phyloP scores from a whole-genome alignment of 495 filamentous ascomycete genomes.

The Aspergillus diversus region DNA sequence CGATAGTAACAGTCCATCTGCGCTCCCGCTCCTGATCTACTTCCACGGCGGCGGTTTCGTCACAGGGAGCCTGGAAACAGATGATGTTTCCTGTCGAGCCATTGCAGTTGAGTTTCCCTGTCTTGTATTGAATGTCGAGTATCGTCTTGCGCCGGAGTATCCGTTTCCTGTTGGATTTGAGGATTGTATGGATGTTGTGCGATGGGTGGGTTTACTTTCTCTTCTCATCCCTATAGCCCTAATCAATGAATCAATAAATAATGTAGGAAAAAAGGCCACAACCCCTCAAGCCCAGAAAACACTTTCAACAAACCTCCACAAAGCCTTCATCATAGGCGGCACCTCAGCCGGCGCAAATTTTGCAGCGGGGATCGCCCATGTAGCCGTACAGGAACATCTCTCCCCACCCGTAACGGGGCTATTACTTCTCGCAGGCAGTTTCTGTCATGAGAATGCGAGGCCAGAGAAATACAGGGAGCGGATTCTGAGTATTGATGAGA shows the following conservation, averaged over 20 bases:
- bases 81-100: constrained; percentile 39
- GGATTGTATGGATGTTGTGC: constrained; percentile 52
- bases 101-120: constrained; percentile 32
- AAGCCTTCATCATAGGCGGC: constrained; percentile 24
- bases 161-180: constrained; percentile 59
- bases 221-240: not conserved
- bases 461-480: constrained; percentile 17
- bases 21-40: constrained; percentile 35
- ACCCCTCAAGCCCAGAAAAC: constrained; percentile 10
- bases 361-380: constrained; percentile 23
- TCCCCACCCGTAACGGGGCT: constrained; percentile 20
- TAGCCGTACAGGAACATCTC: constrained; percentile 15
- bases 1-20: not conserved
- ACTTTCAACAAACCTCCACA: constrained; percentile 15
- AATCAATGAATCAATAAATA: not conserved
- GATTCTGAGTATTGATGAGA: constrained; percentile 25
- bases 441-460: constrained; percentile 25
- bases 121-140: constrained; percentile 63
- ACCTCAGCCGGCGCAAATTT: constrained; percentile 30
- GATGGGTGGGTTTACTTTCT: constrained; percentile 21
- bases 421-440: constrained; percentile 21
- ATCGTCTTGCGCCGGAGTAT: constrained; percentile 70
- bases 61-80: constrained; percentile 41
- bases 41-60: constrained; percentile 48
- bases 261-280: constrained; percentile 3